These are phyloP conservation scores for Moesziomyces globuligerus DNA, from an alignment of 1,284 basidiomycete genomes.

Conservation along the genomic window DNA sequence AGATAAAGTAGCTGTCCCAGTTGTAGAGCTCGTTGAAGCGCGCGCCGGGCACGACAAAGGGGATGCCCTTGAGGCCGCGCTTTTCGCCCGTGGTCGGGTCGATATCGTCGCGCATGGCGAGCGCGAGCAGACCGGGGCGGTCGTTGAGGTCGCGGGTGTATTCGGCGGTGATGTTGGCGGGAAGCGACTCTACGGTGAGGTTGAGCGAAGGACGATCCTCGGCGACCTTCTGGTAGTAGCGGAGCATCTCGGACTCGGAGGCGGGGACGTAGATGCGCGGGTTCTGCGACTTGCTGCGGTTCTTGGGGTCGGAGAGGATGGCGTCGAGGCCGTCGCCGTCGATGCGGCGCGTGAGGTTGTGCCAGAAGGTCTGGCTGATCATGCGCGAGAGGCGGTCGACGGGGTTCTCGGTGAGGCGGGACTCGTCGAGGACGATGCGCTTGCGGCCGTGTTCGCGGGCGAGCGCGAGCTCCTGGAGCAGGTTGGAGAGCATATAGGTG, in stretches of 20 bases:
- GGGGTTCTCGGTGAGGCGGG: constrained; percentile 93
- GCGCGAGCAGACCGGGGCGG: constrained; percentile 89
- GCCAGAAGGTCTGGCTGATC: constrained; percentile 99
- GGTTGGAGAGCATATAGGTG: constrained; percentile 90
- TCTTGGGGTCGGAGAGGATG: constrained; percentile 96
- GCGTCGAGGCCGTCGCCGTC: constrained; percentile 96
- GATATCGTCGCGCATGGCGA: constrained; percentile 90
- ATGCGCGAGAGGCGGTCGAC: constrained; percentile 95
- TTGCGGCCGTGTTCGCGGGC: constrained; percentile 95
- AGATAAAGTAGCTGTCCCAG: constrained; percentile 81
- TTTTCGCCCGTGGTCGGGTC: constrained; percentile 69
- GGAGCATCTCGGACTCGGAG: constrained; percentile 89
- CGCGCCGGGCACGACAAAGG: constrained; percentile 94
- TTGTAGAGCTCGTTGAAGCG: constrained; percentile 90
- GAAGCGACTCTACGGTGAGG: constrained; percentile 88
- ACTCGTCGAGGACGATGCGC: constrained; percentile 96
- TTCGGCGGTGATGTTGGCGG: constrained; percentile 84
- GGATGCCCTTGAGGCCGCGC: constrained; percentile 86
- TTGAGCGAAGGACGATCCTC: constrained; percentile 75
- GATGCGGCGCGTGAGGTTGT: constrained; percentile 92
- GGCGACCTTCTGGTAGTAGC: constrained; percentile 79
- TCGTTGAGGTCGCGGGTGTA: constrained; percentile 94
- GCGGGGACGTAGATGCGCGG: constrained; percentile 94
- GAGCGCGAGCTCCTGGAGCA: constrained; percentile 96
- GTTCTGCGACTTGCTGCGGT: constrained; percentile 55